Base-by-base conservation (phyloP, 208 protist species). In the Jaenimonas drosophilae region DNA sequence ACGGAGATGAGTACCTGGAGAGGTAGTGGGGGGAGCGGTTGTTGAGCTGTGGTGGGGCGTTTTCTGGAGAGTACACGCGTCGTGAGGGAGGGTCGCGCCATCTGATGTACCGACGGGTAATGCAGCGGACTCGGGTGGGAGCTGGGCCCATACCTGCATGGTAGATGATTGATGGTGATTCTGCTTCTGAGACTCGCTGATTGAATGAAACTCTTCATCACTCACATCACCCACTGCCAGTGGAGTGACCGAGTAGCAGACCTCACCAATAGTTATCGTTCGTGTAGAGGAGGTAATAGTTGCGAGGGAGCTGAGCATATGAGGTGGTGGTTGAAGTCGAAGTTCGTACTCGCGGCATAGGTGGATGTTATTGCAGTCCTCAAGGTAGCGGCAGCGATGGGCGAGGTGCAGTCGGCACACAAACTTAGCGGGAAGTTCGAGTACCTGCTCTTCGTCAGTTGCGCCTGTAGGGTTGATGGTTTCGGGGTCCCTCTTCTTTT, bases 361-460 rank as follows among this genome's bases (percentile, higher is more conserved):
- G 60, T 94, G 86, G 41, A 94, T 86, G 55, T 94, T 94, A 54
- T 94, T 94, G 68, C 86, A 94, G 55, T 94, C 81, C 39, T 91
- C 78, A 6, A 89, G 56, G 63, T 94, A 94, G 11, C 82, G 81
- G 65, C 86, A 94, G 50, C 81, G 80, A 49, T 88, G 82, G 9
- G 78, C 69, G 19, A 89, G 57, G 55, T 94, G 86, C 20, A 94
- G 70, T 21, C 86, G 74, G 59, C 86, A 94, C 33, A 94, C 78
- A 50, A 76, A 76, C 49, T 88, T 88, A 29, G 79, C 70, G 2
- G 82, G 82, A 4, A 91, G 57, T 31, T 88, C 77, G 12, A 91
- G 53, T 12, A 82, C 59, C 2, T 53, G 43, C 40, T 65, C 59
- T 29, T 57, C 49, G 7, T 65, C 42, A 16, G 26, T 45, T 16